Evolutionary conservation across 352 stramenopile genomes (phyloP), one percentile per base, ranked within the genome.

Genomic region (Phytopythium kandeliae): DNA sequence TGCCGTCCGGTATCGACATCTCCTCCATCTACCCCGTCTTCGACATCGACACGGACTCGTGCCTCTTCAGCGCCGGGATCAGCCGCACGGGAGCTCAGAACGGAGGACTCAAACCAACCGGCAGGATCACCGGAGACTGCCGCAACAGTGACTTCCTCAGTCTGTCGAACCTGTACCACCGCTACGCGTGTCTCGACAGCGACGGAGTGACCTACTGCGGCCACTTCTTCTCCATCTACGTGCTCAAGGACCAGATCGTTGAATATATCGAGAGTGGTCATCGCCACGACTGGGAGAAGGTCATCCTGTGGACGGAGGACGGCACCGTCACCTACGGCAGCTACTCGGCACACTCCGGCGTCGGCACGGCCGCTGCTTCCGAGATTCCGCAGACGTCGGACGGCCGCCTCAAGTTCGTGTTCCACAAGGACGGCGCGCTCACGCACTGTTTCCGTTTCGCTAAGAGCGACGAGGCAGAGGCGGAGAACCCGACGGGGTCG

Each of bases 231-330:
- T 48, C 43, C 15, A 13, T 56, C 9, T 56, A 56, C 25, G 16
- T 41, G 21, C 40, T 56, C 31, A 56, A 56, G 40, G 50, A 56
- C 19, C 50, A 56, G 30, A 49, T 37, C 40, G 13, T 50, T 3
- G 19, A 6, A 15, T 24, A 24, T 10, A 38, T 56, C 25, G 22
- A 42, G 25, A 42, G 50, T 10, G 67, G 67, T 3, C 63, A 71
- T 43, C 63, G 67, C 6, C 63, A 77, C 58, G 67, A 77, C 53
- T 77, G 67, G 67, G 60, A 73, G 54, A 73, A 73, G 25, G 49
- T 35, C 13, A 54, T 77, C 25, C 57, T 77, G 16, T 70, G 58
- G 58, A 56, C 65, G 15, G 58, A 61, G 30, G 57, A 67, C 21
- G 50, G 50, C n/a, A 25, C 33, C 21, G 51, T 58, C 12, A 45